Evolutionary conservation across 306 rosid genomes (phyloP).

Genomic region (Quercus variabilis): DNA sequence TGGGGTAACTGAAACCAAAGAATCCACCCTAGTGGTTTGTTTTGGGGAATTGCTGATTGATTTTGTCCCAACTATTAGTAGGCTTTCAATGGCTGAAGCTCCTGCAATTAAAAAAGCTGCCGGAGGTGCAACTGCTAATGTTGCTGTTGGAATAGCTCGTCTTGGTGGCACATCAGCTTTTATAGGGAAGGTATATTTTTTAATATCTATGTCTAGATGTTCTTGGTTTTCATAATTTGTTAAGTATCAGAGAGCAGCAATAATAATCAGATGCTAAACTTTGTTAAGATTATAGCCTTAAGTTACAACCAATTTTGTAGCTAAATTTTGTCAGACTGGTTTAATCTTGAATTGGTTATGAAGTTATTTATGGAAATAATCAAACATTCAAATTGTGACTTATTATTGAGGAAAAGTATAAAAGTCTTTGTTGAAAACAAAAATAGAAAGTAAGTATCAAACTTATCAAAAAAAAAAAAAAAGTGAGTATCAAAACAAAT

Average conservation of each 20-base stretch:
- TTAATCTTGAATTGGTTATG: no score
- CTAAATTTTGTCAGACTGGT: no score
- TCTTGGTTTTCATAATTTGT: slow-evolving; percentile 7
- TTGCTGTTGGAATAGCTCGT: slow-evolving; percentile 91
- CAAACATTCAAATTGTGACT: no score
- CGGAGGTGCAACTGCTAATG: slow-evolving; percentile 97
- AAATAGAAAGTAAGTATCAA: no score
- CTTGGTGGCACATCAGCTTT: slow-evolving; percentile 95
- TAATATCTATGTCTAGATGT: not conserved
- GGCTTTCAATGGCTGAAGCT: slow-evolving; percentile 84
- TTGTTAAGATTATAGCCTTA: no score
- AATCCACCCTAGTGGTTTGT: slow-evolving; percentile 83
- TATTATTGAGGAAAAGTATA: no score
- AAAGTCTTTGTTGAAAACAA: no score
- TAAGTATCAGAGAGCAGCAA: not conserved
- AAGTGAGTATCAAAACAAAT: no score
- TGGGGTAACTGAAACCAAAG: slow-evolving; percentile 48
- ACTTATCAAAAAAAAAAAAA: no score
- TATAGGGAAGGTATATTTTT: slow-evolving; percentile 72
- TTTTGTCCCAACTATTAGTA: slow-evolving; percentile 77
- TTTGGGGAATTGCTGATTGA: slow-evolving; percentile 97
- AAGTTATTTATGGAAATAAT: no score
- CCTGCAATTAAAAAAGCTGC: slow-evolving; percentile 94
- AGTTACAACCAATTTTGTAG: no score
- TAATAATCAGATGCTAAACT: not conserved